Evolutionary conservation across 306 rosid genomes (phyloP).

Genomic region (Rosa multiflora): DNA sequence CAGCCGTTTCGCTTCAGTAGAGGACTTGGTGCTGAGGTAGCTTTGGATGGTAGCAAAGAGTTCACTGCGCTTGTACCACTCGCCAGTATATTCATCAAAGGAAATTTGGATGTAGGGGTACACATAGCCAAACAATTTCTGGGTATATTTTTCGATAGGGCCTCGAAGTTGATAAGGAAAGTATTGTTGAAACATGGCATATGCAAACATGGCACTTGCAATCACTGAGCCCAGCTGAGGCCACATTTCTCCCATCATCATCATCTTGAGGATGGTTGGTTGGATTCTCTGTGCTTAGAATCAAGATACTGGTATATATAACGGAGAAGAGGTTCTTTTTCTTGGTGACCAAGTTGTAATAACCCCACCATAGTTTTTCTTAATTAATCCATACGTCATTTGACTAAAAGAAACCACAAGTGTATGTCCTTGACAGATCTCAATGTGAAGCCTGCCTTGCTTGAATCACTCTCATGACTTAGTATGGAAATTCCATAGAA

Average conservation of each 20-base stretch:
- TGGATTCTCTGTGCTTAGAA: neutral
- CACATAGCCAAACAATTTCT: slow-evolving; percentile 9
- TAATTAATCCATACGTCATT: neutral
- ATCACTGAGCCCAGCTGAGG: slow-evolving; percentile 35
- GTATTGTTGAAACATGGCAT: slow-evolving; percentile 24
- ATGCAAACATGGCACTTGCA: slow-evolving; percentile 36
- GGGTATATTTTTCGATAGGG: neutral
- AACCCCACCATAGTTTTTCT: neutral
- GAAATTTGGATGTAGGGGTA: slow-evolving; percentile 49
- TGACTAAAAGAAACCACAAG: neutral
- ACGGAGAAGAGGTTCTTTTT: neutral
- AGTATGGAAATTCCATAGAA: neutral
- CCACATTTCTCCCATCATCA: slow-evolving; percentile 30
- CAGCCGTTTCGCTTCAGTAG: slow-evolving; percentile 33
- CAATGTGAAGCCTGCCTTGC: neutral
- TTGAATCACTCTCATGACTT: neutral
- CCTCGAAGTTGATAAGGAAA: slow-evolving; percentile 34
- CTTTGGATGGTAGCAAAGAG: slow-evolving; percentile 36
- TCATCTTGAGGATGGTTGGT: neutral
- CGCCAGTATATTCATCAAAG: slow-evolving; percentile 40
- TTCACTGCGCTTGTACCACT: slow-evolving; percentile 30
- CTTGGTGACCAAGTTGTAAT: neutral
- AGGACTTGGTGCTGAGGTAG: slow-evolving; percentile 42
- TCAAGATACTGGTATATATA: neutral
- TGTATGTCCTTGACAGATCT: neutral